Conservation (phyloP, 2,329 filamentous ascomycete species). For the Lachnum nothofagi region DNA sequence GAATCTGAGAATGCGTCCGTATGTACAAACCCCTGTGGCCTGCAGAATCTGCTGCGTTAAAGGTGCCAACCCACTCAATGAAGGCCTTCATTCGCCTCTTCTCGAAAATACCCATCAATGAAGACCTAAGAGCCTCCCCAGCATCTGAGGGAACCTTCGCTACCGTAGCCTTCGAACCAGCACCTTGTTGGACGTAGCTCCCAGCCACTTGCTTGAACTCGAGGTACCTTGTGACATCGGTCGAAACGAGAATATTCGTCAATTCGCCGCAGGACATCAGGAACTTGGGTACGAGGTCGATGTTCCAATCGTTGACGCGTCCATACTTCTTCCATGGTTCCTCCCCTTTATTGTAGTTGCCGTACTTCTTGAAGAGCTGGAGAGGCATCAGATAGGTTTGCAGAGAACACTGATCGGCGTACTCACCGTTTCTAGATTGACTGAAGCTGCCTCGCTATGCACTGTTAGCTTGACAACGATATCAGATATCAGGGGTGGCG, state of each 20-base stretch:
- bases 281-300: slow-evolving; percentile 96
- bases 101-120: slow-evolving; percentile 95
- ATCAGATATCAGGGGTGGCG: slow-evolving; percentile 8
- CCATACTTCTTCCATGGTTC: slow-evolving; percentile 99
- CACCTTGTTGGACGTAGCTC: slow-evolving; percentile 90
- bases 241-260: slow-evolving; percentile 96
- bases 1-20: background rate
- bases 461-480: slow-evolving; percentile 26
- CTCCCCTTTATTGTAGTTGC: slow-evolving; percentile 70
- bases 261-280: slow-evolving; percentile 98
- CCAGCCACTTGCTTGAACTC: slow-evolving; percentile 94
- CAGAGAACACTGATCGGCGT: slow-evolving; percentile 14
- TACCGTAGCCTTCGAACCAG: slow-evolving; percentile 77
- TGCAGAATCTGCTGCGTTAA: slow-evolving; percentile 72
- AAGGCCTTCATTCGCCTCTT: slow-evolving; percentile 96
- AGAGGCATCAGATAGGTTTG: slow-evolving; percentile 31
- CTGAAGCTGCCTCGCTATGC: slow-evolving; percentile 80
- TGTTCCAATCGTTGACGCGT: slow-evolving; percentile 97
- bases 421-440: slow-evolving; percentile 89
- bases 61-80: slow-evolving; percentile 88
- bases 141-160: slow-evolving; percentile 96
- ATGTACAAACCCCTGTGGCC: slow-evolving; percentile 76
- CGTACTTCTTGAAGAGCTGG: slow-evolving; percentile 94
- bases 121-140: slow-evolving; percentile 81
- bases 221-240: slow-evolving; percentile 82